phyloP scores from a whole-genome alignment of 2,329 filamentous ascomycete genomes.

The Colletotrichum sidae region DNA sequence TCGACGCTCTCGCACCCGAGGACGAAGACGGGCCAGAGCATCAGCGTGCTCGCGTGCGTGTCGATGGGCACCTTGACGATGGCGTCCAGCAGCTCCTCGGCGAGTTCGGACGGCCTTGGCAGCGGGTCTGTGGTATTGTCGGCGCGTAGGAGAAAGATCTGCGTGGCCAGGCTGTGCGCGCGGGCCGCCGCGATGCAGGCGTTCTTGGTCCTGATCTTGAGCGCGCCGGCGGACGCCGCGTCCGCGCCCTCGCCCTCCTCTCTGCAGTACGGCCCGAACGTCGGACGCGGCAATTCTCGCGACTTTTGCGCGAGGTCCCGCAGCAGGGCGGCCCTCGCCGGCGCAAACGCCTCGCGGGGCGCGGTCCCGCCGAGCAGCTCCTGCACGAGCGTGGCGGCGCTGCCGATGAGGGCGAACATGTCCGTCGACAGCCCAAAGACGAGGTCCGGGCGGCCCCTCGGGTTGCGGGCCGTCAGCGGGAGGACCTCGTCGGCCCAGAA shows the following conservation, averaged over 20 bases:
- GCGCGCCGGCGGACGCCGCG: neutral
- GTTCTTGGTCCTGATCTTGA: slow-evolving; percentile 10
- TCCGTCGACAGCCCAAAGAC: slow-evolving; percentile 22
- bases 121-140: neutral
- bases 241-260: neutral
- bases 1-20: slow-evolving; percentile 25
- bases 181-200: slow-evolving; percentile 27
- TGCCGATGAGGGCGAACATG: slow-evolving; percentile 22
- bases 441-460: slow-evolving; percentile 15
- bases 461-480: neutral
- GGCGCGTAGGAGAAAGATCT: slow-evolving; percentile 26
- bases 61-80: slow-evolving; percentile 13
- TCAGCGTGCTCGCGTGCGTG: slow-evolving; percentile 24
- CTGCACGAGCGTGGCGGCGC: slow-evolving; percentile 16
- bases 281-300: slow-evolving; percentile 2
- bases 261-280: neutral
- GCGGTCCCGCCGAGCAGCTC: slow-evolving; percentile 6
- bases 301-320: neutral
- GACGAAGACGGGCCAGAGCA: slow-evolving; percentile 32
- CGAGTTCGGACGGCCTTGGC: neutral
- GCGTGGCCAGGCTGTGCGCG: slow-evolving; percentile 21
- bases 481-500: slow-evolving; percentile 6
- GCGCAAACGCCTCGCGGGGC: slow-evolving; percentile 4
- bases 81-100: slow-evolving; percentile 8
- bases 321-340: slow-evolving; percentile 2